Percentiles rank a stretch among this genome's conserved stretches.
phyloP scores from a whole-genome alignment of 345 rosid species.

The Anastatica hierochuntica region DNA sequence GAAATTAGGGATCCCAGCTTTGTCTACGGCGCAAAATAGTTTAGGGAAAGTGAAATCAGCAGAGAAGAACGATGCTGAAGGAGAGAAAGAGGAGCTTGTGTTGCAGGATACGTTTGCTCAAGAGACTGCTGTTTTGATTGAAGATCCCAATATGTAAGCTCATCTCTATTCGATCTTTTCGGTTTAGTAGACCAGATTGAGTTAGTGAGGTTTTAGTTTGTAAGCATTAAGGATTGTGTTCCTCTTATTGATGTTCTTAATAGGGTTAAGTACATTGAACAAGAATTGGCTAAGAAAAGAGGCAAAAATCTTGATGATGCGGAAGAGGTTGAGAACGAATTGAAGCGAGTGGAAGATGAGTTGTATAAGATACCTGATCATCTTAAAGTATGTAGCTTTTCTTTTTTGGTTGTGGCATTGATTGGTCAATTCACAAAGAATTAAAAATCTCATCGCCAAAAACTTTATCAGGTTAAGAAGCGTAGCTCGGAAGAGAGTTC shows the following conservation, averaged over 20 bases:
- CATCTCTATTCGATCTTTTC: no score
- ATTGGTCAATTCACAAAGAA: not conserved
- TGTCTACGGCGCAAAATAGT: slow-evolving; percentile 33
- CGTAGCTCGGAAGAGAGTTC: slow-evolving; percentile 94
- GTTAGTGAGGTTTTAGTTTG: not conserved
- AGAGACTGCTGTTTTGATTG: slow-evolving; percentile 90
- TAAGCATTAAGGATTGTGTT: not conserved
- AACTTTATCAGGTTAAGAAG: slow-evolving; percentile 45
- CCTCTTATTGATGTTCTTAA: not conserved
- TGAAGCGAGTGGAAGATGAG: slow-evolving; percentile 80
- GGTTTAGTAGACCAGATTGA: no score
- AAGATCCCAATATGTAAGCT: slow-evolving; percentile 81
- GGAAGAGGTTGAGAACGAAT: slow-evolving; percentile 56
- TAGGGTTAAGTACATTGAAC: slow-evolving; percentile 81
- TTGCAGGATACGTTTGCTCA: slow-evolving; percentile 97
- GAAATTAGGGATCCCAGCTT: slow-evolving; percentile 64
- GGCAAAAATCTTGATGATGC: slow-evolving; percentile 47
- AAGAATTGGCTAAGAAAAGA: slow-evolving; percentile 82
- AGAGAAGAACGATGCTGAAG: slow-evolving; percentile 69
- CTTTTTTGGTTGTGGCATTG: not conserved
- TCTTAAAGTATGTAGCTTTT: slow-evolving; percentile 52
- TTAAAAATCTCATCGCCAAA: no score
- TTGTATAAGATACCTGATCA: slow-evolving; percentile 86
- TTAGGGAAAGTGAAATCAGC: slow-evolving; percentile 27
- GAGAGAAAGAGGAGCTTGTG: slow-evolving; percentile 93